Evolutionary conservation across 2,329 filamentous ascomycete genomes (phyloP), one percentile per base, ranked within the genome.

Genomic region (Pyrenophora tritici-repentis): DNA sequence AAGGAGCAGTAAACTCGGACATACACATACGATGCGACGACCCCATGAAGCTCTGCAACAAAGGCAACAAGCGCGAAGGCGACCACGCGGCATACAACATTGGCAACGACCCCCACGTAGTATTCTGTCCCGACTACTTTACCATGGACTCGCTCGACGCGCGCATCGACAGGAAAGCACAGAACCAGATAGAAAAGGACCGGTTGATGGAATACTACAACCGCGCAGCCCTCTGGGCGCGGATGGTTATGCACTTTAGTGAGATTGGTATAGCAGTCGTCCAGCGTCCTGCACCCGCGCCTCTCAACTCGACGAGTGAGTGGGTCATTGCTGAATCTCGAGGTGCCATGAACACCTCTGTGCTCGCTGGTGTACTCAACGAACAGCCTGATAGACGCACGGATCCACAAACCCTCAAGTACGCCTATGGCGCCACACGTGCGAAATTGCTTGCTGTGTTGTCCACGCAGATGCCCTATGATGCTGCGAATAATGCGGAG

Each of bases 21-120:
- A 63, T 73, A 14, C 67, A 71, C 42, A 58, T 72, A 2, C 61
- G 69, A 16, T 73, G 70, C 55, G 70, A 72, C 35, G 70, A 73
- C 44, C 70, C 69, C 20, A 62, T 65, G 43, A 31, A 56, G 4
- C 50, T 63, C 3, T 73, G 68, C 47, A 44, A 58, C 6, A 55
- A 53, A 10, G 66, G 66, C 7, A 67, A 64, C 29, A 59, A 54
- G 33, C 65, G 61, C 37, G 65, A 71, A 17, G 69, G 68, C 14
- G 59, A 59, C 20, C 69, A 71, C 43, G 50, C 58, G 2, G 65
- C 66, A 17, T 73, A 72, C 51, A 71, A 71, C 49, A 67, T 73
- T 31, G 69, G 67, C 7, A 71, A 72, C 34, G 63, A 69, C n/a
- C 65, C 69, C 4, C 67, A 71, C 33, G 58, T 72, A 26, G 68